Base-by-base conservation (phyloP, 768 basidiomycete genomes). In the Boletus eberwhitei region DNA sequence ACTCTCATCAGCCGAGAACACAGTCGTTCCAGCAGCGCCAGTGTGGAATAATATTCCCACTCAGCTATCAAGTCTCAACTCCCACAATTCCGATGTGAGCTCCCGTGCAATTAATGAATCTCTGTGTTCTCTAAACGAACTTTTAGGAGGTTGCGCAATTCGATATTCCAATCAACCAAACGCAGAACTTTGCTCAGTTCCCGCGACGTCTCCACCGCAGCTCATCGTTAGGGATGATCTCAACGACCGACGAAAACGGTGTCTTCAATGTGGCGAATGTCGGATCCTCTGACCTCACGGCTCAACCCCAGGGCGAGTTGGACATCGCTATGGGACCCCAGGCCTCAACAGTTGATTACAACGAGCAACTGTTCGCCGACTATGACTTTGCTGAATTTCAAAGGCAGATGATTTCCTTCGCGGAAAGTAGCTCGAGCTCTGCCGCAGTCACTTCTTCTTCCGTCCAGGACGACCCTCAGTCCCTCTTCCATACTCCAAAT, bases 181-280 rank as follows among this genome's bases (percentile, higher is more conserved):
- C 32, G 21, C 55, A 60, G 46, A 53, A 48, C 35, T 47, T 57
- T 42, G 0, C 41, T 5, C 43, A 54, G 29, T 40, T 39, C 24
- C 52, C 53, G 19, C 62, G 55, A 22, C 37, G 9, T 5, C 4
- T 55, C 1, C 5, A 45, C 4, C 11, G 32, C 24, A 40, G 29
- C 22, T 50, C 68, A 17, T 40, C 55, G 9, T 48, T 47, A 48
- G 68, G 69, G 5, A 57, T 73, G 26, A 41, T 76, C 21, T 65
- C 71, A 11, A 57, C 60, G 8, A 71, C 73, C 2, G 61, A 61
- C 8, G 67, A 73, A 56, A 70, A 68, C 5, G 67, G 67, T 19
- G 57, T 76, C 29, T 80, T 75, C 59, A 66, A 70, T 48, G 54
- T 77, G 19, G 50, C 66, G 1, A 65, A 70, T 26, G 64, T 77